Evolutionary conservation across 1,139 yeast species (phyloP).

Genomic region (Sugiyamaella castrensis): DNA sequence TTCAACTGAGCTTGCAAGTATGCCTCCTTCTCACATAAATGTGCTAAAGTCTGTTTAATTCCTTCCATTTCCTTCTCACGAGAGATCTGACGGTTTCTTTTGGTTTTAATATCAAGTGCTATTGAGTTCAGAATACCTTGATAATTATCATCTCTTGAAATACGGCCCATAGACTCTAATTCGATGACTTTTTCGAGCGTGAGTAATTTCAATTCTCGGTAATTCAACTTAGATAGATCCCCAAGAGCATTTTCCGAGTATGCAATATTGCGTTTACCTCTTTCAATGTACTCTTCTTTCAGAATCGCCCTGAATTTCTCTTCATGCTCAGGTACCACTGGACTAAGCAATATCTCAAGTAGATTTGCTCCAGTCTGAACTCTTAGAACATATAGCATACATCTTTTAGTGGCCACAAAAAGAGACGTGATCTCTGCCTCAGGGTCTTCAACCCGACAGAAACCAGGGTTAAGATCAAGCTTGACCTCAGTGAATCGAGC

Average conservation of each 20-base stretch:
- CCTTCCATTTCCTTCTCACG: conserved; percentile 61
- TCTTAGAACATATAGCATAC: conserved; percentile 72
- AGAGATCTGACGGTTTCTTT: conserved; percentile 63
- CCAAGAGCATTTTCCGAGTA: conserved; percentile 41
- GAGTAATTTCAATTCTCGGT: conserved; percentile 72
- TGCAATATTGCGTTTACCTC: conserved; percentile 23
- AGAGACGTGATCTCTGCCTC: conserved; percentile 46
- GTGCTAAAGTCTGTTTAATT: conserved; percentile 57
- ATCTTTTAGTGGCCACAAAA: conserved; percentile 77
- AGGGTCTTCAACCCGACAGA: conserved; percentile 40
- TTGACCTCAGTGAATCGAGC: conserved; percentile 42
- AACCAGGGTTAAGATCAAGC: conserved; percentile 43
- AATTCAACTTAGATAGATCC: conserved; percentile 55
- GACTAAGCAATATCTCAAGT: conserved; percentile 69
- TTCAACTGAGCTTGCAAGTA: conserved; percentile 59
- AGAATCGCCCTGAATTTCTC: conserved; percentile 55
- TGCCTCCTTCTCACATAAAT: conserved; percentile 58
- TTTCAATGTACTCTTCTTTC: conserved; percentile 42
- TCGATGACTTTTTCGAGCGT: conserved; percentile 76
- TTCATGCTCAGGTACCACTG: conserved; percentile 69
- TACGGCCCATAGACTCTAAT: conserved; percentile 64
- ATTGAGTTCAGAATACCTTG: conserved; percentile 80
- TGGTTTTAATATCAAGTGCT: conserved; percentile 79
- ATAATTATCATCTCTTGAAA: conserved; percentile 66
- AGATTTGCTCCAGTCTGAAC: conserved; percentile 73